These are phyloP conservation scores for Lobosporangium transversale DNA, from an alignment of 192 early-diverging fungal species.

Conservation along the genomic window DNA sequence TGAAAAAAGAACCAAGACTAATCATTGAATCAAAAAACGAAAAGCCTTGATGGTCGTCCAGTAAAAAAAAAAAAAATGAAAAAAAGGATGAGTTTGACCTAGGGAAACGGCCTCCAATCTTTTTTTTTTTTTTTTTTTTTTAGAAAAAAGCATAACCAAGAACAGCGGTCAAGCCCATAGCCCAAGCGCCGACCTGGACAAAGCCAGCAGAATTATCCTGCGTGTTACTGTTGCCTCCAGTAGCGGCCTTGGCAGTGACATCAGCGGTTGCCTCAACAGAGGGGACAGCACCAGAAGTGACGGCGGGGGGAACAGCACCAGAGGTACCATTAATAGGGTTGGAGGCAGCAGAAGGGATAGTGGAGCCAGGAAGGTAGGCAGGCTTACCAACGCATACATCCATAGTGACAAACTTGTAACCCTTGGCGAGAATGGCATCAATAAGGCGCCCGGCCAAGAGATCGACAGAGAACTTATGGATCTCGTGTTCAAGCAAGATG, in stretches of 20 bases:
- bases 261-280: background rate
- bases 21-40: too few species aligned
- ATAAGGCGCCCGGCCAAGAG: constrained; percentile 42
- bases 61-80: background rate
- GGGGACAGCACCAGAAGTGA: background rate
- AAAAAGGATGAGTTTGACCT: too few species aligned
- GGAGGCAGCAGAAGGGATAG: constrained; percentile 9
- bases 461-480: constrained; percentile 51
- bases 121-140: background rate
- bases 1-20: too few species aligned
- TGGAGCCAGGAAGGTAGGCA: constrained; percentile 36
- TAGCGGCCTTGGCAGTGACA: background rate
- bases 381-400: constrained; percentile 53
- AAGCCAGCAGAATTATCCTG: constrained; percentile 10
- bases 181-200: constrained; percentile 33
- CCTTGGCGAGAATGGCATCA: constrained; percentile 37
- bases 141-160: constrained; percentile 36
- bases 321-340: background rate
- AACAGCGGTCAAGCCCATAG: constrained; percentile 32
- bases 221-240: constrained; percentile 3
- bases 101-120: too few species aligned
- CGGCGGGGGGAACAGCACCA: background rate
- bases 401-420: constrained; percentile 54
- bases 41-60: background rate
- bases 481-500: constrained; percentile 56